Evolutionary conservation across 495 filamentous ascomycete species (phyloP).

Genomic region (Alectoria sarmentosa): DNA sequence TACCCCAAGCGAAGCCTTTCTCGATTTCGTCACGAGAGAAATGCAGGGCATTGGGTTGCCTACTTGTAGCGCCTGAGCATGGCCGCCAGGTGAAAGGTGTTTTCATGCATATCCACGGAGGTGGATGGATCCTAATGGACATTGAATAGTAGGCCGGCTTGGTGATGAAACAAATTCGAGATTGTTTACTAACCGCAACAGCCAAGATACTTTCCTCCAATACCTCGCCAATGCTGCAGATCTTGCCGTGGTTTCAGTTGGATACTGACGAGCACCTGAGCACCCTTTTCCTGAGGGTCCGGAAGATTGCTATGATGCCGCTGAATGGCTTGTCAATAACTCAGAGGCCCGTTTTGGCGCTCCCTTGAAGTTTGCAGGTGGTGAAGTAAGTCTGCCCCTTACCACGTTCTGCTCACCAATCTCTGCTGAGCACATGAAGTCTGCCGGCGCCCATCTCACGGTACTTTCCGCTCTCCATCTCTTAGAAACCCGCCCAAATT

Average conservation of each 20-base stretch:
- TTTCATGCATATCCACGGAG: conserved; percentile 49
- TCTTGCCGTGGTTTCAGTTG: conserved; percentile 44
- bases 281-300: conserved; percentile 45
- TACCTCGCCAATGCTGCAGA: conserved; percentile 37
- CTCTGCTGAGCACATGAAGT: conserved; percentile 22
- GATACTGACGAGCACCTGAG: conserved; percentile 55
- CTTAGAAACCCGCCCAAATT: conserved; percentile 31
- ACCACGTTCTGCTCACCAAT: background rate
- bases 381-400: conserved; percentile 19
- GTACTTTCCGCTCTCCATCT: conserved; percentile 40
- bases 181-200: conserved; percentile 12
- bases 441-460: conserved; percentile 44
- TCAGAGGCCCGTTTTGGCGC: conserved; percentile 26
- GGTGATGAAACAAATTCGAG: background rate
- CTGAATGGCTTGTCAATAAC: conserved; percentile 45
- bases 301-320: conserved; percentile 49
- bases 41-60: conserved; percentile 41
- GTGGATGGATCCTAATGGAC: conserved; percentile 40
- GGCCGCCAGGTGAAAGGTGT: conserved; percentile 37
- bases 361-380: conserved; percentile 27
- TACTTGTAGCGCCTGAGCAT: too few species aligned
- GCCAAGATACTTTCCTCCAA: conserved; percentile 35
- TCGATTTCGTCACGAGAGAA: conserved; percentile 44
- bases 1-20: too few species aligned
- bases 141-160: conserved; percentile 22